Evolutionary conservation across 2,329 filamentous ascomycete species (phyloP), one percentile per base, ranked within the genome.

Genomic region (Cytospora leucostoma): DNA sequence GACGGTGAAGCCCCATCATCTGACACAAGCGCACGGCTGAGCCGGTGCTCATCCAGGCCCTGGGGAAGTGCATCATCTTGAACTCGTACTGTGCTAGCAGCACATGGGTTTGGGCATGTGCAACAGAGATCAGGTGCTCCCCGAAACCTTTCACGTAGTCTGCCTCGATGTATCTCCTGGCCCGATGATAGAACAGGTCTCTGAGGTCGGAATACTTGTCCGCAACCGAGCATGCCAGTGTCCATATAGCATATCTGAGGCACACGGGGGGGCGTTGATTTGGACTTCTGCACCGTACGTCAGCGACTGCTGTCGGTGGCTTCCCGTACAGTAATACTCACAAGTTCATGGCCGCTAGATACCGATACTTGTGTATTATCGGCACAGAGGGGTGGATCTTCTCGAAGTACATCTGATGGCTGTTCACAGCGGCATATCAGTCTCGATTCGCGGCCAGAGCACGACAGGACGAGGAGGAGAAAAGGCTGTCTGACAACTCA

Each of bases 41-140:
- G 27, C 94, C 95, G 3, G 91, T 89, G 69, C 91, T 97, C 78
- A 97, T 87, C 95, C 95, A 98, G 0, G 95, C 95, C 68, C 95
- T 83, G 1, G 95, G 94, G 70, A 98, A 98, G 74, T 93, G 96
- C 91, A 98, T 97, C 84, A 91, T 90, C 77, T 94, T 97, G 80
- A 97, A 98, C 75, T 99, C 95, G 71, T 96, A 97, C 0, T 85
- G 87, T 7, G 88, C 86, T 55, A 96, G 82, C 21, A 98, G 79
- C 33, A 88, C 81, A 83, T 96, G 96, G 1, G 91, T 87, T 74
- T 99, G 95, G 57, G 89, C 91, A 74, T 97, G 92, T 17, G 89
- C 88, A 35, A 97, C 81, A 1, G 90, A 94, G 68, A 97, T 90
- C 73, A 96, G 90, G 68, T 88, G 84, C 75, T 98, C 94, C 59